Percentiles rank a stretch among this genome's conserved stretches.
These are phyloP conservation scores for Xylariales sp. DNA, from an alignment of 2,329 filamentous ascomycete genomes.

Conservation along the genomic window DNA sequence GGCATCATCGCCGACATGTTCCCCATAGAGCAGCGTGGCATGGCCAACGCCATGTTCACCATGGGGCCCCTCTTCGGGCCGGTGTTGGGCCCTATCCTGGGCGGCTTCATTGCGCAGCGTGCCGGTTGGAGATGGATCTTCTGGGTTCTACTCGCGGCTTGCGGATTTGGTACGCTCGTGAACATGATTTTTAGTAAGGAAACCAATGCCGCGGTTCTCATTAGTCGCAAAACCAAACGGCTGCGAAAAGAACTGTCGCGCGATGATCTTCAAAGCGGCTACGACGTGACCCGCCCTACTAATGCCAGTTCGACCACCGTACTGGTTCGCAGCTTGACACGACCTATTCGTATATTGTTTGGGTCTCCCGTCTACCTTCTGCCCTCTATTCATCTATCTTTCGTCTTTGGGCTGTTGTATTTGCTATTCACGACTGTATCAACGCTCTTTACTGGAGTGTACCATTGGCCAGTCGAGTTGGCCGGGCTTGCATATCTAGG, in stretches of 20 bases:
- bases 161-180: not conserved
- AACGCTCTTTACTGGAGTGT: constrained; percentile 8
- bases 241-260: too few relatives aligned
- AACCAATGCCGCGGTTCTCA: constrained; percentile 1
- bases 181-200: not conserved
- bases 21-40: constrained; percentile 8
- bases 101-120: constrained; percentile 8
- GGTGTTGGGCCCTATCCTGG: constrained; percentile 12
- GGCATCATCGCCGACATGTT: constrained; percentile 11
- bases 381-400: constrained; percentile 9
- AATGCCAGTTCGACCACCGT: constrained; percentile 6
- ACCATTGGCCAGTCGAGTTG: constrained; percentile 8
- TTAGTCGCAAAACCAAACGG: too few relatives aligned
- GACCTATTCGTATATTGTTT: not conserved
- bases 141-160: not conserved
- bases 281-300: too few relatives aligned
- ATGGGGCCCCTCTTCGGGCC: constrained; percentile 11
- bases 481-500: constrained; percentile 11
- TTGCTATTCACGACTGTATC: constrained; percentile 11
- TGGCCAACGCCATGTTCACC: constrained; percentile 10
- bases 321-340: constrained; percentile 1
- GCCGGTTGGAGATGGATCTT: constrained; percentile 13
- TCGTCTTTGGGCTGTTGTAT: constrained; percentile 11
- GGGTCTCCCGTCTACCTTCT: not conserved
- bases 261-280: too few relatives aligned